Evolutionary conservation across 768 basidiomycete species (phyloP).

Genomic region (Astraeus odoratus): DNA sequence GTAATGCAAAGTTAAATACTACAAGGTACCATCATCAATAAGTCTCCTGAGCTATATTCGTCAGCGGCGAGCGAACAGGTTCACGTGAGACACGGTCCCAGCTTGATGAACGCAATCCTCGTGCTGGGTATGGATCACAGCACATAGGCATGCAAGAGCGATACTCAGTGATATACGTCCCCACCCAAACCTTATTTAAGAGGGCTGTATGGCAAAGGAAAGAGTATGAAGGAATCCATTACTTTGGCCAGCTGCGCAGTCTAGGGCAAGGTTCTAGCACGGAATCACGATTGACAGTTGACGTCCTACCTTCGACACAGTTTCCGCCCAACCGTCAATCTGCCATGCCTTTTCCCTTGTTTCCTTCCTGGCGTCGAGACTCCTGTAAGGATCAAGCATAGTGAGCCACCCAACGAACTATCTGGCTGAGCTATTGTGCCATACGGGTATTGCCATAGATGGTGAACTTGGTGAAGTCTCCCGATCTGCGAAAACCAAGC

Average conservation of each 20-base stretch:
- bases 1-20: too few relatives aligned
- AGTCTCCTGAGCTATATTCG: background rate
- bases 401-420: background rate
- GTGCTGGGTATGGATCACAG: too few relatives aligned
- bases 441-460: conserved; percentile 96
- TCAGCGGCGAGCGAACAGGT: too few relatives aligned
- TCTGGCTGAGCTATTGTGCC: conserved; percentile 23
- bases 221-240: conserved; percentile 85
- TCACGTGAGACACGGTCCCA: too few relatives aligned
- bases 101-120: too few relatives aligned
- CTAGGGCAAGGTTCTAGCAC: conserved; percentile 32
- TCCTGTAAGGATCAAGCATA: conserved; percentile 33
- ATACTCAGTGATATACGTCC: background rate
- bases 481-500: conserved; percentile 93
- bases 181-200: conserved; percentile 48
- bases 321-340: conserved; percentile 92
- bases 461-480: conserved; percentile 82
- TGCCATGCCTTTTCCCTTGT: conserved; percentile 89
- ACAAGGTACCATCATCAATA: too few relatives aligned
- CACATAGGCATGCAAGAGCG: background rate
- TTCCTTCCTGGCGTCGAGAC: conserved; percentile 75
- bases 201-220: conserved; percentile 77
- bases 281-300: conserved; percentile 10
- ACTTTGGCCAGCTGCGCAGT: conserved; percentile 79
- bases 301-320: conserved; percentile 70